These are phyloP conservation scores for Mucor irregularis DNA, from an alignment of 371 early-diverging fungal genomes.

Conservation along the genomic window DNA sequence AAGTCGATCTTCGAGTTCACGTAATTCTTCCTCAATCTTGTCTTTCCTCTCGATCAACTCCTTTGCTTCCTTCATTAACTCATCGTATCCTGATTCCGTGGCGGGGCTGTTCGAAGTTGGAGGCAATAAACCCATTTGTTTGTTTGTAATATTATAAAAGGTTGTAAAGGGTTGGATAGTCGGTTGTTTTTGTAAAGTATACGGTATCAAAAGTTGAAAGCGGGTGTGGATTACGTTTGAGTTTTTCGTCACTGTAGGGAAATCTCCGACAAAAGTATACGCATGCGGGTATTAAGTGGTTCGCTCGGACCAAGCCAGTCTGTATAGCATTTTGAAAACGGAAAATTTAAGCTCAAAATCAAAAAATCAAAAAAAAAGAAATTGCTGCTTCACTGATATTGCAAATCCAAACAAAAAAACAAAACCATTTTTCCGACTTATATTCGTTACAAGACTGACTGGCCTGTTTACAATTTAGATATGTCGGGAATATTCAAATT, in stretches of 20 bases:
- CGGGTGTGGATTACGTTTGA: too few relatives aligned
- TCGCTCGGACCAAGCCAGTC: too few relatives aligned
- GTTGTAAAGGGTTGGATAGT: too few relatives aligned
- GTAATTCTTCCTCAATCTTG: conserved; percentile 60
- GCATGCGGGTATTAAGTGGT: too few relatives aligned
- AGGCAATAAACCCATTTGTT: conserved; percentile 19
- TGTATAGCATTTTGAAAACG: too few relatives aligned
- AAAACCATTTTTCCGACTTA: conserved; percentile 11
- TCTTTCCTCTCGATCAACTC: conserved; percentile 62
- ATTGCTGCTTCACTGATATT: not conserved
- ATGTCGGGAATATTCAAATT: conserved; percentile 6
- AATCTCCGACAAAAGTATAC: too few relatives aligned
- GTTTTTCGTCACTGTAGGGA: too few relatives aligned
- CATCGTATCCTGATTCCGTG: not conserved
- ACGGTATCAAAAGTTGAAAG: too few relatives aligned
- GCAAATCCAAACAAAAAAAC: too few relatives aligned
- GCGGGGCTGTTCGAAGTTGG: conserved; percentile 8
- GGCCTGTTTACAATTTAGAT: not conserved
- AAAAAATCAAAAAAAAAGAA: not conserved
- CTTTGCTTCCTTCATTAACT: conserved; percentile 43
- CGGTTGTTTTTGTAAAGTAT: too few relatives aligned
- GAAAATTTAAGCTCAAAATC: not conserved
- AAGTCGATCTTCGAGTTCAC: conserved; percentile 53
- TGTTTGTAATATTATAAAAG: too few relatives aligned
- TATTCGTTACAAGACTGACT: conserved; percentile 8